Evolutionary conservation across 345 rosid genomes (phyloP).

Genomic region (Carallia brachiata): DNA sequence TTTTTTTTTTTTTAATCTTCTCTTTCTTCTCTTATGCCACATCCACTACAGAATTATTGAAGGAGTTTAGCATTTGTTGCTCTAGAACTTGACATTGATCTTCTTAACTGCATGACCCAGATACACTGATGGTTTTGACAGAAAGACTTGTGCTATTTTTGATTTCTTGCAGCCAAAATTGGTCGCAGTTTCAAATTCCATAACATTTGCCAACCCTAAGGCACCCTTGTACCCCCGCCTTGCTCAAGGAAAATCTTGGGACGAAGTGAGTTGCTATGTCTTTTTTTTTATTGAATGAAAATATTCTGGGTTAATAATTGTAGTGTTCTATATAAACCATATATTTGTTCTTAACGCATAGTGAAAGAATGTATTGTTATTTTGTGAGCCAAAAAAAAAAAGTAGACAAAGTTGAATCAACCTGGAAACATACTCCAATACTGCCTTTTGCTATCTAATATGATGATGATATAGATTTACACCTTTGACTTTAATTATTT

Average conservation of each 20-base stretch:
- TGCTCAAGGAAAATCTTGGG: constrained; percentile 88
- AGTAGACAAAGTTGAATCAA: neutral
- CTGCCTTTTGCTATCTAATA: no score
- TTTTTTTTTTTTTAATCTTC: neutral
- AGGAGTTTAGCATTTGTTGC: neutral
- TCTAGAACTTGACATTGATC: neutral
- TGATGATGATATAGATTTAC: neutral
- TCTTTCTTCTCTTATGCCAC: neutral
- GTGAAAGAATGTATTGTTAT: neutral
- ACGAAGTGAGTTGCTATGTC: constrained; percentile 58
- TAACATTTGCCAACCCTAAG: constrained; percentile 69
- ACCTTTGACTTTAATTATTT: neutral
- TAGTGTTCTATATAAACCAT: neutral
- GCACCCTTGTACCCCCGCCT: constrained; percentile 93
- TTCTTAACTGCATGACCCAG: neutral
- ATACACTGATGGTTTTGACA: constrained; percentile 2
- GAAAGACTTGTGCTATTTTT: constrained; percentile 20
- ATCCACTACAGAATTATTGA: neutral
- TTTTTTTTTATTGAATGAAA: neutral
- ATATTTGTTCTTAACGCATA: neutral
- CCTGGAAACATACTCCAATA: neutral
- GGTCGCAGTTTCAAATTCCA: constrained; percentile 59
- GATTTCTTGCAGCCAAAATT: constrained; percentile 69
- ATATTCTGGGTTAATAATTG: neutral
- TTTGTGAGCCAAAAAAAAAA: constrained; percentile 4